Evolutionary conservation across 192 early-diverging fungal species (phyloP).

Genomic region (Haplosporangium gracile): DNA sequence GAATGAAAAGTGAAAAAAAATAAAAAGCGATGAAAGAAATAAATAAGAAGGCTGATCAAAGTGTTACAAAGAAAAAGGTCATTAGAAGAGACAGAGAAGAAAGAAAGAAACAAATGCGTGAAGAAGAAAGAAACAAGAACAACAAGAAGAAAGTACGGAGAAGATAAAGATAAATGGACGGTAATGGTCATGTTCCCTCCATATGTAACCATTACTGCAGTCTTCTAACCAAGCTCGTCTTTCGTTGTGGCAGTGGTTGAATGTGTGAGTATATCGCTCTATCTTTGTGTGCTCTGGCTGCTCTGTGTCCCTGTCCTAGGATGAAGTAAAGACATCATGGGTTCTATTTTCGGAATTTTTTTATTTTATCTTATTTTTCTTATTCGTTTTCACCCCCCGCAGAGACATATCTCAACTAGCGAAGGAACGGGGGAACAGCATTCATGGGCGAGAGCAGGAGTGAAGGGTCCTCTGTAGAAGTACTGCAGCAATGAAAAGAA

Average conservation of each 20-base stretch:
- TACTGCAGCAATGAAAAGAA: too few species aligned
- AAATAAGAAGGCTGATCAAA: too few species aligned
- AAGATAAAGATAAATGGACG: neutral
- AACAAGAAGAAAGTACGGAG: neutral
- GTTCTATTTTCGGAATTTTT: conserved; percentile 2
- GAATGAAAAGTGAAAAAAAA: too few species aligned
- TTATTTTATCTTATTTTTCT: neutral
- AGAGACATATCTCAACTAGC: neutral
- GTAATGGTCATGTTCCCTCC: neutral
- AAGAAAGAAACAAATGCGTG: neutral
- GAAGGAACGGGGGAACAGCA: too few species aligned
- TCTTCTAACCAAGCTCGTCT: too few species aligned
- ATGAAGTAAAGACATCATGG: neutral
- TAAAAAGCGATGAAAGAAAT: too few species aligned
- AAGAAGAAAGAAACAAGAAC: neutral
- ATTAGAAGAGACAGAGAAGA: neutral
- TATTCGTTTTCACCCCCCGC: neutral
- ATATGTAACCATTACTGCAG: neutral
- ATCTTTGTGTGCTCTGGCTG: too few species aligned
- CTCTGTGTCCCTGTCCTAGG: neutral
- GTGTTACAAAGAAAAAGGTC: neutral
- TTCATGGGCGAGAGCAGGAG: too few species aligned
- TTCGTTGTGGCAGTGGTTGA: too few species aligned
- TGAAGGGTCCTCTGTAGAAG: too few species aligned
- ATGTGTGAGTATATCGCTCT: too few species aligned